Conservation (phyloP, 1,284 basidiomycete species). For the Amylostereum areolatum region DNA sequence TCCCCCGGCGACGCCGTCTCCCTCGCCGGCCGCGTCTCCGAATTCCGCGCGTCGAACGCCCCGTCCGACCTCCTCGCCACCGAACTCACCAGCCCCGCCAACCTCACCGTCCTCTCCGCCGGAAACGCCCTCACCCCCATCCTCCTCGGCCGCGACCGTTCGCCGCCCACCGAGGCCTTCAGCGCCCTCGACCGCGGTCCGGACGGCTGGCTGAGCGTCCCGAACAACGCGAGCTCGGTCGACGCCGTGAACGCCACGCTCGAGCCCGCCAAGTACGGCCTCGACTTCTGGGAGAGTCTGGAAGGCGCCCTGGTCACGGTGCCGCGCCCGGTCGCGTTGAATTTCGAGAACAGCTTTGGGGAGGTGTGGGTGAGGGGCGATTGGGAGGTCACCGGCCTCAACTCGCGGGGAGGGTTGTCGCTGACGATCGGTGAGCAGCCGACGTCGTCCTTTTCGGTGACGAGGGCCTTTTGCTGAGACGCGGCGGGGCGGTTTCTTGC, state of each 20-base stretch:
- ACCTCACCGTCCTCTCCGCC: conserved; percentile 39
- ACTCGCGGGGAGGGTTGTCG: conserved; percentile 51
- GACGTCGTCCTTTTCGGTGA: background rate
- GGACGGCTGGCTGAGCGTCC: conserved; percentile 51
- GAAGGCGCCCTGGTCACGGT: conserved; percentile 57
- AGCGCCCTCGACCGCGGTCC: conserved; percentile 44
- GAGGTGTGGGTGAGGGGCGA: conserved; percentile 57
- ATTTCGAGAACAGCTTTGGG: conserved; percentile 48
- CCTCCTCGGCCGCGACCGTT: conserved; percentile 49
- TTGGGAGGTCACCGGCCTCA: conserved; percentile 53
- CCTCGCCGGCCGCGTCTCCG: conserved; percentile 39
- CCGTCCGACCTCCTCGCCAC: conserved; percentile 46
- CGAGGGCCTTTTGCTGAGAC: background rate
- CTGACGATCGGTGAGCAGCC: conserved; percentile 38
- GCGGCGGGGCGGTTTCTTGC: background rate
- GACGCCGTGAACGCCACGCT: conserved; percentile 41
- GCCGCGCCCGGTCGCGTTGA: conserved; percentile 39
- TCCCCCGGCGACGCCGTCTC: conserved; percentile 45
- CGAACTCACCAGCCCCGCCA: conserved; percentile 40
- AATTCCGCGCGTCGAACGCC: conserved; percentile 38
- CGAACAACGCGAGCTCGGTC: conserved; percentile 47
- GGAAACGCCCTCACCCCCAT: conserved; percentile 41
- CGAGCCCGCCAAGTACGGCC: conserved; percentile 43
- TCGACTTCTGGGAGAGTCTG: conserved; percentile 64
- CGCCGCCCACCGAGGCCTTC: conserved; percentile 44